A percentile compares a stretch with the other conserved stretches of the same genome.
Evolutionary conservation across 441 rosid species (phyloP).

Genomic region (Melastoma candidum): DNA sequence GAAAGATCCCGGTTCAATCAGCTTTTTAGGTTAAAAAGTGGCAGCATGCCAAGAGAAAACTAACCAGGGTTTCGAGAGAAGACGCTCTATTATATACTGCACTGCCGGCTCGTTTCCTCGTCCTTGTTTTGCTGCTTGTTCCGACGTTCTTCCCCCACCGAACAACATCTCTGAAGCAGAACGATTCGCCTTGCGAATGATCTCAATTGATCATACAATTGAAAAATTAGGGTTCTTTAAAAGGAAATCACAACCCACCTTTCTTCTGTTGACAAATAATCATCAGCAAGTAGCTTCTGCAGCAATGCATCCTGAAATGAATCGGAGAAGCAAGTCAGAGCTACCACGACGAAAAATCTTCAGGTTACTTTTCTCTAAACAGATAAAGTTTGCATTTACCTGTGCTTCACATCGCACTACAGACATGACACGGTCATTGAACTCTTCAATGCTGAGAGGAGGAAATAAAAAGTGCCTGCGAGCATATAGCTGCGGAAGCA

Average conservation of each 20-base stretch:
- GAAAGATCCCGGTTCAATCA: too few species aligned
- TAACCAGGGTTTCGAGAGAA: constrained; percentile 75
- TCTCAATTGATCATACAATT: background rate
- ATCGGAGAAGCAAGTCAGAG: constrained; percentile 4
- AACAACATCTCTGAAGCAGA: constrained; percentile 46
- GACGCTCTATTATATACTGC: constrained; percentile 88
- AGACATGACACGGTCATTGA: constrained; percentile 62
- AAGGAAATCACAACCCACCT: constrained; percentile 34
- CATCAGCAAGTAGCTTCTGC: constrained; percentile 56
- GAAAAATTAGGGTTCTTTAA: background rate
- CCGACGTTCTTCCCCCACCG: constrained; percentile 79
- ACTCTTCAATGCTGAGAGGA: constrained; percentile 66
- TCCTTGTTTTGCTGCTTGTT: constrained; percentile 49
- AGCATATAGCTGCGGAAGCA: constrained; percentile 56
- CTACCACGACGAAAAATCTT: too few species aligned
- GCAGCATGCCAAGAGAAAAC: constrained; percentile 14
- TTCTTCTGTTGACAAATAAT: constrained; percentile 54
- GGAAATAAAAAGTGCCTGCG: constrained; percentile 84
- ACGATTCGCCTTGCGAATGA: background rate
- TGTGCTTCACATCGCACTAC: constrained; percentile 94
- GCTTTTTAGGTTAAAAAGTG: background rate
- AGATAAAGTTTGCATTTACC: constrained; percentile 23
- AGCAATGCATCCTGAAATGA: constrained; percentile 70
- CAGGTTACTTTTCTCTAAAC: too few species aligned
- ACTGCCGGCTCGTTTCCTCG: constrained; percentile 70